Evolutionary conservation across 2,329 filamentous ascomycete species (phyloP), one percentile per base, ranked within the genome.

Genomic region (Fusarium sp.): DNA sequence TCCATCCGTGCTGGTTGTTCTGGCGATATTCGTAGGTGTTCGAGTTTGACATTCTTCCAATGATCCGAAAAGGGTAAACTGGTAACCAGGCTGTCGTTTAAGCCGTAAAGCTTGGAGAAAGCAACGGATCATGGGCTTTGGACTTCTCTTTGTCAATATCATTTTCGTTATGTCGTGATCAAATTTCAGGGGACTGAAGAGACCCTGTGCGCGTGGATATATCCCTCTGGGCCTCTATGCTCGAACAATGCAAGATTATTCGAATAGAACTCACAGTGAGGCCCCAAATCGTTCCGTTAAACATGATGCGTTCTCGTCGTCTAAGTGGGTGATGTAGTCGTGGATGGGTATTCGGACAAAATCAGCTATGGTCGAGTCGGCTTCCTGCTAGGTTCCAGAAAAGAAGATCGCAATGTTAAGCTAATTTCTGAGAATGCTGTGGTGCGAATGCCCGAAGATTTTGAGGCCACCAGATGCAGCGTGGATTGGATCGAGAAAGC

Each of bases 81-180:
- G 38, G 49, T 46, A 47, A 51, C 30, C 51, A 64, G 12, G 25
- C 13, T 48, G 67, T 61, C 65, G 46, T 65, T 38, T 38, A 44
- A 20, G 25, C 20, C 43, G 32, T 15, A 48, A 57, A 58, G 20
- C 11, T 44, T n/a, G 18, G 18, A 20, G n/a, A 34, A 47, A 22
- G 13, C 45, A 34, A 15, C n/a, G 34, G 7, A 20, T 40, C 15
- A 29, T 40, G n/a, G 27, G 20, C 12, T 20, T 57, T 6, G 18
- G 15, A 22, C 27, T 32, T 51, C 46, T 29, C 40, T 38, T 34
- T 18, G 40, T n/a, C n/a, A 15, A 30, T 11, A 22, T 20, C 34
- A 41, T 34, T 25, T 54, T 34, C n/a, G 43, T 30, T 11, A 15
- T 18, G 20, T 43, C n/a, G 27, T 30, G n/a, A 25, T 44, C 30